phyloP scores from a whole-genome alignment of 306 rosid genomes.

The Citrullus mucosospermus region DNA sequence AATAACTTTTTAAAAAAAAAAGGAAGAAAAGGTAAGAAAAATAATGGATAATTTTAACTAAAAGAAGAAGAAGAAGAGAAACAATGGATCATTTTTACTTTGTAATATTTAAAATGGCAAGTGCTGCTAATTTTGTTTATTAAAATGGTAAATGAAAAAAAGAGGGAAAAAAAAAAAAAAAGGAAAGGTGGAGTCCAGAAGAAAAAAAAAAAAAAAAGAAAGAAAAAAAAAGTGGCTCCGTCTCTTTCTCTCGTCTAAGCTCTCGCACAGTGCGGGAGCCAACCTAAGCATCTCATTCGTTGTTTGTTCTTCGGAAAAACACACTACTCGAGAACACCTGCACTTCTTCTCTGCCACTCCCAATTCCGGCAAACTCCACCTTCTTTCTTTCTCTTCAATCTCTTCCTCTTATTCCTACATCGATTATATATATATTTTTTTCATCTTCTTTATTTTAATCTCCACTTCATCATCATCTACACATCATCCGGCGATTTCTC shows the following conservation, averaged over 20 bases:
- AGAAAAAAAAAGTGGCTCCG: not conserved
- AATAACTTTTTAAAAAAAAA: too few species aligned
- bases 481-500: not conserved
- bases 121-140: not conserved
- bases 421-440: not conserved
- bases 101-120: not conserved
- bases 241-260: not conserved
- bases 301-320: conserved; percentile 10
- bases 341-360: conserved; percentile 11
- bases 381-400: conserved; percentile 1
- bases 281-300: conserved; percentile 11
- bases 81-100: too few species aligned
- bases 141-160: not conserved
- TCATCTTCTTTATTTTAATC: not conserved
- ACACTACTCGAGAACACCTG: conserved; percentile 10
- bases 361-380: conserved; percentile 14
- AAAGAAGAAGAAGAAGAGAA: too few species aligned
- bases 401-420: not conserved
- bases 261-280: not conserved
- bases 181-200: not conserved
- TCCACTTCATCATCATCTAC: not conserved
- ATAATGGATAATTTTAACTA: too few species aligned
- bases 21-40: too few species aligned
- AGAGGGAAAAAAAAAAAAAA: too few species aligned
- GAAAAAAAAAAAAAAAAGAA: not conserved